Percentiles rank a stretch among this genome's conserved stretches.
These are phyloP conservation scores for Eucalyptus regnans DNA, from an alignment of 345 rosid species.

Conservation along the genomic window DNA sequence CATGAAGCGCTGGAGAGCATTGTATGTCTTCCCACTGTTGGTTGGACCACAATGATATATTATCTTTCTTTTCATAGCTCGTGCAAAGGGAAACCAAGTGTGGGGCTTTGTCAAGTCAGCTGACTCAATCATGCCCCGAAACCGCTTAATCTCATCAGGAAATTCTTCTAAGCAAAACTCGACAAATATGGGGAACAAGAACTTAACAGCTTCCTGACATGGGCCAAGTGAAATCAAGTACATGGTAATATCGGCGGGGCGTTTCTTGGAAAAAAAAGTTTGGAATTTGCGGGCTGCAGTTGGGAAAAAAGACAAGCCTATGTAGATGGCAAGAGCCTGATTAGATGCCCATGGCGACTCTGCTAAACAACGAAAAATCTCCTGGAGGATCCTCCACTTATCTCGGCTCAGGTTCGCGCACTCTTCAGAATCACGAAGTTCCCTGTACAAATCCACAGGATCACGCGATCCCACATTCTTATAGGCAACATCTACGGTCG, in stretches of 20 bases:
- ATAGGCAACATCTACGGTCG: not conserved
- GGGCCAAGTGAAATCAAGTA: constrained; percentile 57
- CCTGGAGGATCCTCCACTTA: constrained; percentile 31
- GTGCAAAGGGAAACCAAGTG: constrained; percentile 89
- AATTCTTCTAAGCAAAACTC: constrained; percentile 76
- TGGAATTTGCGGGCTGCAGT: constrained; percentile 49
- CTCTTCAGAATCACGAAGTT: constrained; percentile 30
- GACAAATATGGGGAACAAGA: constrained; percentile 74
- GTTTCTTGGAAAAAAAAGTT: constrained; percentile 35
- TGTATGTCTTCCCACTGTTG: constrained; percentile 90
- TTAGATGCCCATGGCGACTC: constrained; percentile 76
- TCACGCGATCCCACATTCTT: constrained; percentile 13
- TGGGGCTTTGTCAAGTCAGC: constrained; percentile 91
- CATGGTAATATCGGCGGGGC: constrained; percentile 28
- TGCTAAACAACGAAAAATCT: constrained; percentile 36
- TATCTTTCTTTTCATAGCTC: constrained; percentile 85
- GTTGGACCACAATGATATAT: constrained; percentile 96
- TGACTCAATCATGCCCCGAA: constrained; percentile 38
- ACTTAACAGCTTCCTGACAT: constrained; percentile 50
- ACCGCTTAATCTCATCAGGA: constrained; percentile 66
- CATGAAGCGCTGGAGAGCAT: constrained; percentile 82
- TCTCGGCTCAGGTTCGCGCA: constrained; percentile 14
- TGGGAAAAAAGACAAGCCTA: constrained; percentile 80
- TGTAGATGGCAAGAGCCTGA: constrained; percentile 81
- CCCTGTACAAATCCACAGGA: constrained; percentile 47